Base-by-base conservation (phyloP, 345 rosid genomes). In the Sisymbrium irio region DNA sequence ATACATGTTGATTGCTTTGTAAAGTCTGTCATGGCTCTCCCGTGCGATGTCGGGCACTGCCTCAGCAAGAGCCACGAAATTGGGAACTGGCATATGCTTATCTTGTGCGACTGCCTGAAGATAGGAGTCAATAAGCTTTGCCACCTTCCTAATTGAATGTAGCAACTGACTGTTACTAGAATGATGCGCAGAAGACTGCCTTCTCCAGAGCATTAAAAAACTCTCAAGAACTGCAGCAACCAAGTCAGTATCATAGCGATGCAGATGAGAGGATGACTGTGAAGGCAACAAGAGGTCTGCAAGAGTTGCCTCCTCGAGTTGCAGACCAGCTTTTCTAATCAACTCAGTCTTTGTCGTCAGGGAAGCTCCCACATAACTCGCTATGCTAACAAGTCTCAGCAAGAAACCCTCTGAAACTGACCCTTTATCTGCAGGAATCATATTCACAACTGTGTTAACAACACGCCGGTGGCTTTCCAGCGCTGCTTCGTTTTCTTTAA, bases 381-480 rank as follows among this genome's bases (percentile, higher is more conserved):
- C 91, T 55, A 84, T 86, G 75, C 88, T 86, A 30, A 96, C 85
- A 58, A 92, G 97, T 77, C 91, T 90, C 59, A 96, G 80, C 83
- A 96, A 76, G 80, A 96, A 96, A 3, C 89, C 83, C 32, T 82
- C 77, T 2, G 98, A 89, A 64, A 96, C 97, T 9, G 99, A 96
- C 37, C 91, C 96, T 79, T 77, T 82, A 27, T 88, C 98, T 1
- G 86, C 75, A 41, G 99, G 98, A 70, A 96, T 84, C 95, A 90
- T 86, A 83, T 82, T 83, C 63, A 85, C 95, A 42, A 89, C 75
- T 68, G 83, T 79, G 78, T 96, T 96, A 39, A 92, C 89, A 72
- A 90, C 76, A 49, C 73, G 82, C 56, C 84, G 76, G 41, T 84
- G 72, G 76, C 83, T 88, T 65, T 77, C 88, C 30, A 65, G 12